phyloP scores from a whole-genome alignment of 2,329 filamentous ascomycete genomes.

The Diaporthe australafricana region DNA sequence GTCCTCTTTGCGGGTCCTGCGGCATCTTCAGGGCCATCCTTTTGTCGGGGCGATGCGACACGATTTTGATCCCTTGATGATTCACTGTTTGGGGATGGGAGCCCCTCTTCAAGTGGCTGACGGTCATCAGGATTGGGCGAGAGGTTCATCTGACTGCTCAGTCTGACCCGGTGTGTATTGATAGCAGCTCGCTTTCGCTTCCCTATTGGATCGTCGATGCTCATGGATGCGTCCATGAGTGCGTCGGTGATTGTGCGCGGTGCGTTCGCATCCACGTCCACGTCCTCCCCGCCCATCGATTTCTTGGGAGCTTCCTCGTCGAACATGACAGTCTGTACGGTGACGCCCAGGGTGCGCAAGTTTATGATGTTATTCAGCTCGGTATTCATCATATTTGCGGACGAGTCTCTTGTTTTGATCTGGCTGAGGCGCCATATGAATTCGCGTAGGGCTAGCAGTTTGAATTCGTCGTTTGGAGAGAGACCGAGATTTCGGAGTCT shows the following conservation, averaged over 20 bases:
- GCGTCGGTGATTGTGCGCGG: constrained; percentile 90
- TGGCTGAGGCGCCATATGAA: constrained; percentile 90
- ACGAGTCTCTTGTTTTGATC: constrained; percentile 70
- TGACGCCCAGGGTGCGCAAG: constrained; percentile 80
- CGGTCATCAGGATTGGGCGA: constrained; percentile 54
- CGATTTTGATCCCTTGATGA: constrained; percentile 37
- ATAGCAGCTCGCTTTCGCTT: constrained; percentile 63
- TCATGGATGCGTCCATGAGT: constrained; percentile 89
- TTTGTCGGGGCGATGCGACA: constrained; percentile 7
- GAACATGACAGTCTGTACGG: constrained; percentile 91
- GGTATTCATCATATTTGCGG: constrained; percentile 47
- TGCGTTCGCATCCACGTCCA: constrained; percentile 52
- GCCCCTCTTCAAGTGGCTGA: constrained; percentile 43
- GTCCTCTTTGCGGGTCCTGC: constrained; percentile 54
- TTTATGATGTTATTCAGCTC: constrained; percentile 79
- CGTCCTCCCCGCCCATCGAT: constrained; percentile 46
- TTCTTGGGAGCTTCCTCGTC: constrained; percentile 75
- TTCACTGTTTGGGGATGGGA: constrained; percentile 41
- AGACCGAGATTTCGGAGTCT: constrained; percentile 88
- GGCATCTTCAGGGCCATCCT: background rate
- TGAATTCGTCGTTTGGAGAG: constrained; percentile 85
- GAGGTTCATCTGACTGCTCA: constrained; percentile 50
- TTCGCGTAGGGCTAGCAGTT: constrained; percentile 85
- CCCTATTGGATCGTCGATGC: constrained; percentile 76
- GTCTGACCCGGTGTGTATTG: constrained; percentile 62